phyloP scores from a whole-genome alignment of 169 alveolate genomes.

The Eimeria sp. region DNA sequence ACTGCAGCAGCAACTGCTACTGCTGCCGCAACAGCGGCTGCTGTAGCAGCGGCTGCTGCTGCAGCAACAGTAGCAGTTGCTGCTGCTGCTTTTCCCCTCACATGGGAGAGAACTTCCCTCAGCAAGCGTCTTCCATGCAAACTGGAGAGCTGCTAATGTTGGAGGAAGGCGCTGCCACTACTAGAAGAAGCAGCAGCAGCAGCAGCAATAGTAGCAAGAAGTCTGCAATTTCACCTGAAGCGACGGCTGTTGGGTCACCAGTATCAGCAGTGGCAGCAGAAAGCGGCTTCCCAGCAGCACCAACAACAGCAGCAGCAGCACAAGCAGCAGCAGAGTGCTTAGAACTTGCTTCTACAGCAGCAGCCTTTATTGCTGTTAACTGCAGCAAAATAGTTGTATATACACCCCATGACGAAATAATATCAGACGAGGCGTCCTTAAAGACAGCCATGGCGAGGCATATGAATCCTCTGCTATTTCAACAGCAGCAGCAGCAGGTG shows the following conservation, averaged over 20 bases:
- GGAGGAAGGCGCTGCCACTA: constrained; percentile 10
- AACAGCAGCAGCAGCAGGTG: constrained; percentile 36
- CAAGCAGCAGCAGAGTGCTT: constrained; percentile 61
- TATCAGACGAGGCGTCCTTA: background rate
- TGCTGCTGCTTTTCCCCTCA: constrained; percentile 6
- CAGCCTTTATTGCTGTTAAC: constrained; percentile 17
- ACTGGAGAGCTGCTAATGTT: constrained; percentile 48
- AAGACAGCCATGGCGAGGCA: constrained; percentile 31
- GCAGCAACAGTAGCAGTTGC: constrained; percentile 18
- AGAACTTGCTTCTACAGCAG: background rate
- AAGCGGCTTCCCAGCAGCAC: background rate
- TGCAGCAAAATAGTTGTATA: constrained; percentile 5
- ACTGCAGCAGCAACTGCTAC: constrained; percentile 28
- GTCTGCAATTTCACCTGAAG: background rate
- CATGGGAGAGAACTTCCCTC: background rate
- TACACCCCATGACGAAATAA: constrained; percentile 46
- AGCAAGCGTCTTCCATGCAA: background rate
- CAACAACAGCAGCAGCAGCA: constrained; percentile 56
- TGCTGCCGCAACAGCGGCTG: background rate
- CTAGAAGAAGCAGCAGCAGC: constrained; percentile 32
- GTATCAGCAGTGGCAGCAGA: constrained; percentile 9
- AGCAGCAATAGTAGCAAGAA: background rate
- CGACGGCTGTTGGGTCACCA: background rate
- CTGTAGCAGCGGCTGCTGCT: constrained; percentile 1
- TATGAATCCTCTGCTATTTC: background rate